Evolutionary conservation across 176 grass and related monocot species (phyloP), one percentile per base, ranked within the genome.

Genomic region (Zizania latifolia): DNA sequence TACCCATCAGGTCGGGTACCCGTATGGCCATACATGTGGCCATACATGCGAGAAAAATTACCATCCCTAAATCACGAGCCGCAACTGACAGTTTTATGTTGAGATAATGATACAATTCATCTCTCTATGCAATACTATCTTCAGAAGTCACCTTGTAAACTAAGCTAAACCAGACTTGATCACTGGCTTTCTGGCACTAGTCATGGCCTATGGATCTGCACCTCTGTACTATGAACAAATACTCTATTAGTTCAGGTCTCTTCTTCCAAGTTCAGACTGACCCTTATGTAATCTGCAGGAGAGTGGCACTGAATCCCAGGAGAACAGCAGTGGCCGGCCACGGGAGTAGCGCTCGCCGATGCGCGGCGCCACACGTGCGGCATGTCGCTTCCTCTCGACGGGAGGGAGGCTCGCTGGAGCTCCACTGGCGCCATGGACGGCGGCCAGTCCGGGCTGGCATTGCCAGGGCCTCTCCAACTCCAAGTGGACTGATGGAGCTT

Each of bases 401-500:
- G 46, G n/a, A n/a, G n/a, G 3, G 56, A 79, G 55, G 63, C 71
- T 76, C 11, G 77, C 77, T 69, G 77, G 77, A 81, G 84, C 71
- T 81, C 10, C 34, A 64, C 82, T 71, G 74, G 82, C 44, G 68
- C 65, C 11, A 26, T 77, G 81, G 81, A 83, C 64, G 72, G 72
- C 30, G 26, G 26, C 46, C 82, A 37, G 66, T 62, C 82, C 66
- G 74, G 65, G 66, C 65, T 67, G 70, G 53, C 83, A n/a, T 59
- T 53, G 59, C 58, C 46, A 34, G 60, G 38, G 26, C 10, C 57
- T n/a, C n/a, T n/a, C n/a, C n/a, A n/a, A n/a, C n/a, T 58, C 38
- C 80, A 83, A 83, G 75, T 79, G 29, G 86, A 68, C 62, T 79
- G 61, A 62, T 62, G 61, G 75, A 54, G 41, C 41, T 72, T 58